phyloP scores from a whole-genome alignment of 768 basidiomycete species.

The Suillus americanus region DNA sequence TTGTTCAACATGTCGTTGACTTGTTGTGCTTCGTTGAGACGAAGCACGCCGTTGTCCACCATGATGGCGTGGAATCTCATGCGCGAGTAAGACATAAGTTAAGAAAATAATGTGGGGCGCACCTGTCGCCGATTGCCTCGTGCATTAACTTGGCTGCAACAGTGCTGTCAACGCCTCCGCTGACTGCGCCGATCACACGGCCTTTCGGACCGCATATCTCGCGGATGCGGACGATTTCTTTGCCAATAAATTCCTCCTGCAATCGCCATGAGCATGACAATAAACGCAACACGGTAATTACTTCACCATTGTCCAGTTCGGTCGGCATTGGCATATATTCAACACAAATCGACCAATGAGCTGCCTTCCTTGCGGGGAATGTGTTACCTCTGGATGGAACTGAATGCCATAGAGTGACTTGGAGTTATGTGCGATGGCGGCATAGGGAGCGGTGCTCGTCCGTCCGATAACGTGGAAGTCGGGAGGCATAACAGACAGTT shows the following conservation, averaged over 20 bases:
- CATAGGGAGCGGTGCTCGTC: slow-evolving; percentile 86
- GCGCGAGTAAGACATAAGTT: neutral
- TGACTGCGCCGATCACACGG: slow-evolving; percentile 96
- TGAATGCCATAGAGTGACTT: slow-evolving; percentile 96
- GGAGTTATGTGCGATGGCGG: slow-evolving; percentile 87
- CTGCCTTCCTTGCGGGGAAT: slow-evolving; percentile 86
- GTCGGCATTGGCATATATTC: slow-evolving; percentile 77
- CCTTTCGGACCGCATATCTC: slow-evolving; percentile 93
- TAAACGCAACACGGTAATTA: slow-evolving; percentile 6
- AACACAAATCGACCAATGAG: slow-evolving; percentile 85
- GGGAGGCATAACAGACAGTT: slow-evolving; percentile 76
- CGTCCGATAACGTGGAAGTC: slow-evolving; percentile 87
- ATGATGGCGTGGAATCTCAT: slow-evolving; percentile 96
- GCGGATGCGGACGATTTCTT: slow-evolving; percentile 91
- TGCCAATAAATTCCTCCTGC: slow-evolving; percentile 96
- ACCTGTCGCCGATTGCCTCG: slow-evolving; percentile 98
- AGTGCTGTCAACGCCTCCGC: slow-evolving; percentile 96
- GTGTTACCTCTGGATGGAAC: slow-evolving; percentile 98
- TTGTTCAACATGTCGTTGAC: slow-evolving; percentile 92
- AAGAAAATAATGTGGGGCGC: slow-evolving; percentile 15
- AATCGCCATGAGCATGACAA: slow-evolving; percentile 5
- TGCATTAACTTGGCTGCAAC: slow-evolving; percentile 99
- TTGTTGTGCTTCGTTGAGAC: slow-evolving; percentile 86
- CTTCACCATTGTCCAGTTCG: slow-evolving; percentile 91
- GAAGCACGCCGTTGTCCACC: slow-evolving; percentile 98